phyloP scores from a whole-genome alignment of 768 basidiomycete species.

The Amylocystis lapponica region DNA sequence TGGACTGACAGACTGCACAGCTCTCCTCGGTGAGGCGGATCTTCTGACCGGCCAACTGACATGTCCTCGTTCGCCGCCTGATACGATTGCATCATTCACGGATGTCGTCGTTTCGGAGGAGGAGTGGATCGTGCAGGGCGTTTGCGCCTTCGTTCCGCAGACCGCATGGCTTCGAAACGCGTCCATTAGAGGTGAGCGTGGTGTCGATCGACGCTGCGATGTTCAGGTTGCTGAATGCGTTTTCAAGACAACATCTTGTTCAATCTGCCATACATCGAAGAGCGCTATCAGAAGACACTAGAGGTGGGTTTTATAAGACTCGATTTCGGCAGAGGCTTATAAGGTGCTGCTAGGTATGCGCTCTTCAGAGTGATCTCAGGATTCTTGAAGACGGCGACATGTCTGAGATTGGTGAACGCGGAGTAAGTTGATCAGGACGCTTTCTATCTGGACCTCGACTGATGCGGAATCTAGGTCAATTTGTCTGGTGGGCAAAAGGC shows the following conservation, averaged over 20 bases:
- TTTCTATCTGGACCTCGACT: not conserved
- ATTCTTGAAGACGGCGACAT: conserved; percentile 87
- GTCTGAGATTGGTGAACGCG: conserved; percentile 83
- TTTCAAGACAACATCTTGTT: conserved; percentile 68
- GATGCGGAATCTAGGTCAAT: conserved; percentile 29
- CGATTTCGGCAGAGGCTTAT: not conserved
- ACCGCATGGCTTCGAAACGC: conserved; percentile 71
- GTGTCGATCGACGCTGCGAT: not conserved
- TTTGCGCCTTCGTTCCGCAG: conserved; percentile 81
- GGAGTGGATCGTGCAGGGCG: conserved; percentile 71
- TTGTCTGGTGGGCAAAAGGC: conserved; percentile 51
- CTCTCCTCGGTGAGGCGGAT: conserved; percentile 86
- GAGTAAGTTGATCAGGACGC: conserved; percentile 36
- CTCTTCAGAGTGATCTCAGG: conserved; percentile 66
- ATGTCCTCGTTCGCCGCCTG: conserved; percentile 81
- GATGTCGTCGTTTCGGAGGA: conserved; percentile 37
- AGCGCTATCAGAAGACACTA: conserved; percentile 72
- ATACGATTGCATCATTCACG: conserved; percentile 61
- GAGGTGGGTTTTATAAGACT: conserved; percentile 39
- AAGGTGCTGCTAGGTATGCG: conserved; percentile 32
- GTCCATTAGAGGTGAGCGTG: conserved; percentile 45
- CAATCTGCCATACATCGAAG: conserved; percentile 64
- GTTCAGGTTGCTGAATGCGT: conserved; percentile 11
- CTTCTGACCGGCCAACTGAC: conserved; percentile 73
- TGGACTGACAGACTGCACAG: conserved; percentile 28